Evolutionary conservation across 495 filamentous ascomycete genomes (phyloP).

Genomic region (Trichocladium uniseriatum): DNA sequence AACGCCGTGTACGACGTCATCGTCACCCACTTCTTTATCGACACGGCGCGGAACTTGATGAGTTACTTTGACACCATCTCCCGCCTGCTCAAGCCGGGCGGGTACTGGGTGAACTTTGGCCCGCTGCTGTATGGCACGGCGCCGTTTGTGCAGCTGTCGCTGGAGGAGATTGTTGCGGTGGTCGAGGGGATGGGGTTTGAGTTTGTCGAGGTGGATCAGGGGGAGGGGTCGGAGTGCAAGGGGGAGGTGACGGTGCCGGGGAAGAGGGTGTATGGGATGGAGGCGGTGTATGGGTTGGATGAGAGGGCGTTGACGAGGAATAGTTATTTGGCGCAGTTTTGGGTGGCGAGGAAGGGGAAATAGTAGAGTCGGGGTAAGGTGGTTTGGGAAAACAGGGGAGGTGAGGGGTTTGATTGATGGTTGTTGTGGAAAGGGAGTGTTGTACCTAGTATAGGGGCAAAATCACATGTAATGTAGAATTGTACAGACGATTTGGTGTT

Average conservation of each 20-base stretch:
- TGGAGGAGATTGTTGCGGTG: constrained; percentile 27
- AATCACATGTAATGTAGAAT: too few relatives aligned
- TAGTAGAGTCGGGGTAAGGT: too few relatives aligned
- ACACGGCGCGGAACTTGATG: constrained; percentile 40
- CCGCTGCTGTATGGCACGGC: constrained; percentile 30
- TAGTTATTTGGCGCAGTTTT: constrained; percentile 27
- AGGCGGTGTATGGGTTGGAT: constrained; percentile 26
- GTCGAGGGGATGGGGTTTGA: constrained; percentile 25
- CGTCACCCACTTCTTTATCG: constrained; percentile 44
- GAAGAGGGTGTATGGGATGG: constrained; percentile 17
- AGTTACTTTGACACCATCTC: constrained; percentile 37
- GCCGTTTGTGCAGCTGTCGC: constrained; percentile 24
- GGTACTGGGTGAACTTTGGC: constrained; percentile 40
- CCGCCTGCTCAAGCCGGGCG: constrained; percentile 29
- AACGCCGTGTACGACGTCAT: constrained; percentile 28
- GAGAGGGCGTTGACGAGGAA: constrained; percentile 25
- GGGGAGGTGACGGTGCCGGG: constrained; percentile 11
- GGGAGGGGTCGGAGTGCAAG: background rate
- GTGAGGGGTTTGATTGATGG: too few relatives aligned
- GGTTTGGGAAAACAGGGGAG: too few relatives aligned
- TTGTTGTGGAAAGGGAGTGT: too few relatives aligned
- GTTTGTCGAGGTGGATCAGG: constrained; percentile 7
- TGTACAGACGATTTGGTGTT: too few relatives aligned
- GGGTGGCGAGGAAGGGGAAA: constrained; percentile 29
- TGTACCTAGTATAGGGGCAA: too few relatives aligned